Evolutionary conservation across 2,329 filamentous ascomycete genomes (phyloP).

Genomic region (Fusarium fracticaudum): DNA sequence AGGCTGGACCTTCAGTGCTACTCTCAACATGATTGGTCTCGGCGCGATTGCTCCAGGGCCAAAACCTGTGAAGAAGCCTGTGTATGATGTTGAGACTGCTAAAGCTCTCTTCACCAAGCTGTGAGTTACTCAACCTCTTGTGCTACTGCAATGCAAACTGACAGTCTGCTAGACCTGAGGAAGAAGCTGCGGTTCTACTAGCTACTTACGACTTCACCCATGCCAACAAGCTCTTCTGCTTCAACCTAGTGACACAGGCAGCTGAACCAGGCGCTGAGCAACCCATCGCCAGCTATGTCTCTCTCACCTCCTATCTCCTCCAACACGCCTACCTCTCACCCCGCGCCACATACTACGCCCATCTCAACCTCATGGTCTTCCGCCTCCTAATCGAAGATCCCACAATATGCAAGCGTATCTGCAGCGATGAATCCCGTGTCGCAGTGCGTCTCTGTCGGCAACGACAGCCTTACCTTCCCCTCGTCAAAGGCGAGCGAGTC

Average conservation of each 20-base stretch:
- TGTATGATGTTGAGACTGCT: constrained; percentile 79
- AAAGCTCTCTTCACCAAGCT: constrained; percentile 83
- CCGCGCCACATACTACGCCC: constrained; percentile 82
- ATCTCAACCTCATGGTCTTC: constrained; percentile 85
- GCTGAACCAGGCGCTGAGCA: constrained; percentile 73
- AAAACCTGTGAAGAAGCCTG: constrained; percentile 65
- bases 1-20: constrained; percentile 84
- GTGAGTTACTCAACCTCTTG: constrained; percentile 60
- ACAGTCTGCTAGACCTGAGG: constrained; percentile 69
- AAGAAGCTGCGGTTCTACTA: constrained; percentile 81
- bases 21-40: constrained; percentile 85
- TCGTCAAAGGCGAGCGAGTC: constrained; percentile 76
- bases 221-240: constrained; percentile 94
- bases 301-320: constrained; percentile 89
- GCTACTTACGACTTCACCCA: constrained; percentile 93
- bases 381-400: constrained; percentile 89
- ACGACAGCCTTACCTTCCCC: constrained; percentile 83
- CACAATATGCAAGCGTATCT: constrained; percentile 82
- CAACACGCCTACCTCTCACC: constrained; percentile 90
- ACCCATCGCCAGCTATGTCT: constrained; percentile 84
- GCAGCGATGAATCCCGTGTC: constrained; percentile 78
- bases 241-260: constrained; percentile 74
- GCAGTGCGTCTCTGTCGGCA: constrained; percentile 88
- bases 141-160: background rate
- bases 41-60: constrained; percentile 77